A percentile compares a stretch with the other conserved stretches of the same genome.
Evolutionary conservation across 805 yeast genomes (phyloP).

Genomic region (Candida insectorum): DNA sequence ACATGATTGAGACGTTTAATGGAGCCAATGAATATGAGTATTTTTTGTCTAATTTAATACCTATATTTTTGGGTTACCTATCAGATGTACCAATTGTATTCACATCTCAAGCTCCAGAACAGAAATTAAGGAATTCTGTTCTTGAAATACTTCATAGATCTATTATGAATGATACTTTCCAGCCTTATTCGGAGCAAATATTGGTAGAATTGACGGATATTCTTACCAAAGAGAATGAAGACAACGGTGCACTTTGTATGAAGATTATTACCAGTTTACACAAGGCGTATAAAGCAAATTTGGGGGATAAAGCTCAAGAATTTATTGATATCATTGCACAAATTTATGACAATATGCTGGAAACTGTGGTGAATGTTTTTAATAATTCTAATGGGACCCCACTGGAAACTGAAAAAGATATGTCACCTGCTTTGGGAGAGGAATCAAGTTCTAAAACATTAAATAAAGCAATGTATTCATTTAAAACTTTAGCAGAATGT

Average conservation of each 20-base stretch:
- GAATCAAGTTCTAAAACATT: slow-evolving; percentile 49
- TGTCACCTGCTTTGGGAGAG: slow-evolving; percentile 35
- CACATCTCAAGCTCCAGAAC: slow-evolving; percentile 60
- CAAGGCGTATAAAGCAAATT: slow-evolving; percentile 69
- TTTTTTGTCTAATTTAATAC: slow-evolving; percentile 67
- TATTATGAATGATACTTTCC: slow-evolving; percentile 77
- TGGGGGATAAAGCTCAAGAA: slow-evolving; percentile 69
- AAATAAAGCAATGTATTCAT: slow-evolving; percentile 70
- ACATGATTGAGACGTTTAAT: slow-evolving; percentile 79
- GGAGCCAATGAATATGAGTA: slow-evolving; percentile 78
- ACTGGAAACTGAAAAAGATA: slow-evolving; percentile 17
- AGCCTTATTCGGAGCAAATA: slow-evolving; percentile 61
- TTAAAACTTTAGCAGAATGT: slow-evolving; percentile 91
- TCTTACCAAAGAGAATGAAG: slow-evolving; percentile 82
- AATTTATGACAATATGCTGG: slow-evolving; percentile 77
- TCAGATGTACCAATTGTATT: slow-evolving; percentile 72
- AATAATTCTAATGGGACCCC: slow-evolving; percentile 19
- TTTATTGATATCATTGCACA: slow-evolving; percentile 74
- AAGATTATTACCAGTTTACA: slow-evolving; percentile 82
- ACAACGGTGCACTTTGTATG: slow-evolving; percentile 89
- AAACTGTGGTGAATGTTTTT: slow-evolving; percentile 69
- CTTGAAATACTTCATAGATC: slow-evolving; percentile 79
- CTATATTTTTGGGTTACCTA: slow-evolving; percentile 62
- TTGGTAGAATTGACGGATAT: slow-evolving; percentile 57
- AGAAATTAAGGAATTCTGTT: slow-evolving; percentile 71